Conservation (phyloP, 2,329 filamentous ascomycete species). For the Colletotrichum sp. region DNA sequence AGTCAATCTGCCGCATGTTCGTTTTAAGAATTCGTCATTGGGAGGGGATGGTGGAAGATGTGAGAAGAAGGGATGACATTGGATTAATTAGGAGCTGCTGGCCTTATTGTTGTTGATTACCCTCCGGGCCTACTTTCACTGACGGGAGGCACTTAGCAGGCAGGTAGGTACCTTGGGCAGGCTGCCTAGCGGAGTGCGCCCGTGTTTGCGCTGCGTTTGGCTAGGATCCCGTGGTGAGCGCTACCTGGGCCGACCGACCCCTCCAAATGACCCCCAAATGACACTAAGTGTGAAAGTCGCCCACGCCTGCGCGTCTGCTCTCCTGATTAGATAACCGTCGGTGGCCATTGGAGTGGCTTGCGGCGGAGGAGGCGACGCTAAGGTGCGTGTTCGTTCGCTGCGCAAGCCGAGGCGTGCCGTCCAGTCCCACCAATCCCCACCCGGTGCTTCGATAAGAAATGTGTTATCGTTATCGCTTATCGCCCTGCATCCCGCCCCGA, state of each 20-base stretch:
- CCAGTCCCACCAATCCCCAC: neutral
- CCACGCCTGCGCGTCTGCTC: neutral
- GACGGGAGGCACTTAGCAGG: neutral
- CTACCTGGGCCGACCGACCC: neutral
- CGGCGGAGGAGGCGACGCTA: neutral
- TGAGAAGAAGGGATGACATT: neutral
- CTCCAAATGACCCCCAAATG: slow-evolving; percentile 8
- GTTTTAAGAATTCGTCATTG: slow-evolving; percentile 1
- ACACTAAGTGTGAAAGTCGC: neutral
- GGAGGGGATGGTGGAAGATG: neutral
- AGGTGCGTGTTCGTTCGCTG: neutral
- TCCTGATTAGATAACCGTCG: slow-evolving; percentile 3
- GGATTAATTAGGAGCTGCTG: neutral
- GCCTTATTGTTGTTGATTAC: neutral
- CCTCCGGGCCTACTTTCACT: neutral
- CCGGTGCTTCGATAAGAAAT: neutral
- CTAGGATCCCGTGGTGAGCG: neutral
- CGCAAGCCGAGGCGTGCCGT: neutral
- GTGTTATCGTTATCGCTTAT: slow-evolving; percentile 16
- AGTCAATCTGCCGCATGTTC: slow-evolving; percentile 18
- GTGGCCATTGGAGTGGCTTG: neutral
- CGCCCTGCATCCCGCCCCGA: slow-evolving; percentile 3
- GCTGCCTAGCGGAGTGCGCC: slow-evolving; percentile 3
- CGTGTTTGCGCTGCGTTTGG: neutral
- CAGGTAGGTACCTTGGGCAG: neutral